phyloP scores from a whole-genome alignment of 2,329 filamentous ascomycete genomes.

The Podosphaera xanthii region DNA sequence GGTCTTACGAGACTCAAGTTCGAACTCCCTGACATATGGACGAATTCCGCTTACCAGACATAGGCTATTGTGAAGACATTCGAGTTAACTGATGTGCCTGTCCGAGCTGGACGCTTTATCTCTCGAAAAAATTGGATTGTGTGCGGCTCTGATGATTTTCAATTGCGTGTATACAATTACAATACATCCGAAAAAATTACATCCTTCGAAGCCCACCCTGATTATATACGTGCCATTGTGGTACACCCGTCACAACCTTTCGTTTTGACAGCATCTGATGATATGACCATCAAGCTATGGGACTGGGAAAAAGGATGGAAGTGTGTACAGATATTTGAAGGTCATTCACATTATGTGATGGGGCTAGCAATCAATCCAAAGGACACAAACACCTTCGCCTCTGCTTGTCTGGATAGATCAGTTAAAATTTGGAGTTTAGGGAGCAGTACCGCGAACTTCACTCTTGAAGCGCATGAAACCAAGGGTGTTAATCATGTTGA shows the following conservation, averaged over 20 bases:
- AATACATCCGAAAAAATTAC: conserved; percentile 98
- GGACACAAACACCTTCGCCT: conserved; percentile 80
- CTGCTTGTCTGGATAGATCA: conserved; percentile 83
- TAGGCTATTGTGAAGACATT: conserved; percentile 92
- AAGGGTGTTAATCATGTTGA: conserved; percentile 98
- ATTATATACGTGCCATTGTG: conserved; percentile 92
- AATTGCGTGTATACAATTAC: conserved; percentile 85
- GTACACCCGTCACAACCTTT: conserved; percentile 92
- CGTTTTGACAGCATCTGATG: conserved; percentile 86
- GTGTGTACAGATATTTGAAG: conserved; percentile 89
- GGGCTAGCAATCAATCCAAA: conserved; percentile 93
- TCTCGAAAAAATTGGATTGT: conserved; percentile 98
- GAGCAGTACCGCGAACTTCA: conserved; percentile 85
- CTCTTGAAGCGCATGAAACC: conserved; percentile 85
- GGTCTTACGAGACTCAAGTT: conserved; percentile 85
- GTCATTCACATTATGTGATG: conserved; percentile 94
- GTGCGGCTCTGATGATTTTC: conserved; percentile 83
- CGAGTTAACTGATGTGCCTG: conserved; percentile 93
- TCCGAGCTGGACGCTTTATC: conserved; percentile 88
- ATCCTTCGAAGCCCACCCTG: conserved; percentile 88
- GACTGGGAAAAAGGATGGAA: conserved; percentile 97
- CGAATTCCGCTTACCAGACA: conserved; percentile 5
- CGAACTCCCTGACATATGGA: conserved; percentile 3
- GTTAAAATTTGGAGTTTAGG: conserved; percentile 97
- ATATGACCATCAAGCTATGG: conserved; percentile 97